phyloP scores from a whole-genome alignment of 495 filamentous ascomycete species.

The Neurospora sp. region DNA sequence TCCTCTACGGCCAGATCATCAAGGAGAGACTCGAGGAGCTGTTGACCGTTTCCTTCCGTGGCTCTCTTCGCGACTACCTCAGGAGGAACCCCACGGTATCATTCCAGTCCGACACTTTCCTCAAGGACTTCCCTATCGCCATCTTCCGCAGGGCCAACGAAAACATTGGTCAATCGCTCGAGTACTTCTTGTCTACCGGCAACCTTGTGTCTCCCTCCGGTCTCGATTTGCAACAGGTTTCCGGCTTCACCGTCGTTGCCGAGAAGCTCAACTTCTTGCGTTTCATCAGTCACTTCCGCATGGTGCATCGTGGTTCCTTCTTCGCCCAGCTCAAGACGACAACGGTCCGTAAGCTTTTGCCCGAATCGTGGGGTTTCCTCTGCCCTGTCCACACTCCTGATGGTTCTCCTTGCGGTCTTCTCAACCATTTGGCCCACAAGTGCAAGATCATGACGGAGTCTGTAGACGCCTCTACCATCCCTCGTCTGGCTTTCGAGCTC shows the following conservation, averaged over 20 bases:
- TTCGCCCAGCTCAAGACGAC: constrained; percentile 97
- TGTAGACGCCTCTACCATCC: constrained; percentile 61
- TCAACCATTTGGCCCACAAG: constrained; percentile 94
- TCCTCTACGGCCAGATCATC: constrained; percentile 86
- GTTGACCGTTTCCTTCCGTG: constrained; percentile 52
- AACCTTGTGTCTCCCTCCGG: constrained; percentile 86
- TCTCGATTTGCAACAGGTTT: constrained; percentile 85
- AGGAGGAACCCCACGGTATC: constrained; percentile 48
- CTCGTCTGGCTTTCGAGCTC: constrained; percentile 60
- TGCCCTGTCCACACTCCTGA: constrained; percentile 97
- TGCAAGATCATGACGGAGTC: constrained; percentile 73
- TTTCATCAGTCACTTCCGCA: constrained; percentile 98
- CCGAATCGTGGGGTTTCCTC: constrained; percentile 95
- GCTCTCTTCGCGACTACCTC: constrained; percentile 59
- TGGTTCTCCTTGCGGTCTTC: constrained; percentile 83
- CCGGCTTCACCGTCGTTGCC: constrained; percentile 91
- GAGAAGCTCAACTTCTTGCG: constrained; percentile 99
- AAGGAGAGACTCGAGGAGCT: constrained; percentile 92
- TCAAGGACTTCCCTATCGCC: constrained; percentile 65
- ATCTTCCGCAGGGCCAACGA: constrained; percentile 75
- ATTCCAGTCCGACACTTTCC: constrained; percentile 63
- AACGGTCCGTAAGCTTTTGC: constrained; percentile 86
- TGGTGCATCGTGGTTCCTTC: constrained; percentile 98
- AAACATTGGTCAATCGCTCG: constrained; percentile 73
- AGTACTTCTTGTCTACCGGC: constrained; percentile 94